phyloP scores from a whole-genome alignment of 441 rosid species.

The Geranium incanum region DNA sequence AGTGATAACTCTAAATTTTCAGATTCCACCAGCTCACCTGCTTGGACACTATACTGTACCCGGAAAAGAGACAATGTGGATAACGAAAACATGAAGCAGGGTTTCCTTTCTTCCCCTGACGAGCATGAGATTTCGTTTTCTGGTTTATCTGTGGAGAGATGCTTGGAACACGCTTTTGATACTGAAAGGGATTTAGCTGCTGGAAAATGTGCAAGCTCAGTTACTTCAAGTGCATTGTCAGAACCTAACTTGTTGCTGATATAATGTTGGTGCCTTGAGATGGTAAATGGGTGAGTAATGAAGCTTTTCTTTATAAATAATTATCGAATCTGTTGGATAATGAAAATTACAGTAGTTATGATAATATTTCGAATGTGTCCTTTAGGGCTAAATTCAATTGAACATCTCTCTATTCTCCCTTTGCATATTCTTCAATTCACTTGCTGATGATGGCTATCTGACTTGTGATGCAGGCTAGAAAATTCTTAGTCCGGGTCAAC shows the following conservation, averaged over 20 bases:
- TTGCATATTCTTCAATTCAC: neutral
- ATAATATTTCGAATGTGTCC: neutral
- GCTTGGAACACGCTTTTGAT: conserved; percentile 14
- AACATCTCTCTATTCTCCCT: neutral
- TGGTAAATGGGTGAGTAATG: conserved; percentile 4
- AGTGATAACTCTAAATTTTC: neutral
- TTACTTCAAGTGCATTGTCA: conserved; percentile 3
- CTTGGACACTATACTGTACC: conserved; percentile 6
- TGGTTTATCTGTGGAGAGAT: conserved; percentile 15
- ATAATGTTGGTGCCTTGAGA: neutral
- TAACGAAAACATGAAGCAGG: conserved; percentile 6
- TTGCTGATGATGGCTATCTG: neutral
- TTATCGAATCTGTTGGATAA: neutral
- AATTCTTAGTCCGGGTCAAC: neutral
- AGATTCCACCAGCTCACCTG: neutral
- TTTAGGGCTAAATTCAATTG: neutral
- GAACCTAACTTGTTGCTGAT: neutral
- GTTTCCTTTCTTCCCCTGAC: conserved; percentile 6
- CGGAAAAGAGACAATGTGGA: neutral
- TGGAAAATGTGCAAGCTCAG: conserved; percentile 1
- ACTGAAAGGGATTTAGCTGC: conserved; percentile 12
- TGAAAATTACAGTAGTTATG: neutral
- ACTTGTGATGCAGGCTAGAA: neutral
- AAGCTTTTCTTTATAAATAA: neutral
- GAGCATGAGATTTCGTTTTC: conserved; percentile 14